Base-by-base conservation (phyloP, 1,284 basidiomycete species). In the Ustilago curta region DNA sequence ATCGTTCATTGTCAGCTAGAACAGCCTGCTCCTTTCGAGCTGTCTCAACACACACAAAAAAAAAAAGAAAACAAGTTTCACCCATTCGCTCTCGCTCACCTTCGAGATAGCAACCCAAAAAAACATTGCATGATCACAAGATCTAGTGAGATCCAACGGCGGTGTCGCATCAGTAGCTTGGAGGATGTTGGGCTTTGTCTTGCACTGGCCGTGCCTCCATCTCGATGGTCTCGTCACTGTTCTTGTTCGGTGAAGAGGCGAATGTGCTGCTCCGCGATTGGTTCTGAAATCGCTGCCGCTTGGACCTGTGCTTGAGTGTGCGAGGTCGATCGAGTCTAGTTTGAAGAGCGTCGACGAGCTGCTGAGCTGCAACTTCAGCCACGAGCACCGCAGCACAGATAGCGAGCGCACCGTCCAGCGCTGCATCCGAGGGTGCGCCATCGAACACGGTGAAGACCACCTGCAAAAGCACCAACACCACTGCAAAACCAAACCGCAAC, bases 311-410 rank as follows among this genome's bases (percentile, higher is more conserved):
- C 29, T 47, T 56, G 1, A 19, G 23, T 27, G 42, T 5, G 4
- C 67, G 56, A 21, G 49, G 51, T 19, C 59, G 63, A 29, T 71
- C 63, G 14, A 71, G 45, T 1, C 48, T 35, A 3, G 19, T 18
- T 9, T 40, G 43, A 6, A 62, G 19, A 11, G 55, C 62, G 25
- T 71, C 70, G 16, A 68, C 53, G 11, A 60, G 16, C 39, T 62
- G 57, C 49, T 73, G 70, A 8, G 60, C 50, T 31, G 68, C 44
- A 3, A 73, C 50, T 40, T 73, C 70, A 14, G 58, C 64, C n/a
- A 73, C 42, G 16, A 73, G 54, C 16, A 73, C 54, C 14, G 59
- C 39, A 8, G 70, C 70, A 39, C 60, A 68, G 43, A 73, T 68
- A 8, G 70, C 70, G 6, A 73, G 45, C 14, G 56, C 70, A 2